Conservation (phyloP, 495 filamentous ascomycete species). For the Penicillium paxilli region DNA sequence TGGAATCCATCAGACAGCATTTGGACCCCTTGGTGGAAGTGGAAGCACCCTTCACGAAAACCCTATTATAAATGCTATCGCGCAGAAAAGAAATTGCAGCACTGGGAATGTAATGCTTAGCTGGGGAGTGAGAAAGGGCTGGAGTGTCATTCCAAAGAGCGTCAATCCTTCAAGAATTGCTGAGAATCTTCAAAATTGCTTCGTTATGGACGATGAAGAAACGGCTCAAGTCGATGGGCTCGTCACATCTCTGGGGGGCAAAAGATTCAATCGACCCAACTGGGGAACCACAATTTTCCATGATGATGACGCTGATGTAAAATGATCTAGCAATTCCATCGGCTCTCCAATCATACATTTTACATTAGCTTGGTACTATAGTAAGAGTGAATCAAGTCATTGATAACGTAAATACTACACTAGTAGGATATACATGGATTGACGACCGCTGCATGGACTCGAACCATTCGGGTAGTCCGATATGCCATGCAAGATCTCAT, state of each 20-base stretch:
- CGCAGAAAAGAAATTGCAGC: conserved; percentile 49
- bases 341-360: neutral
- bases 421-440: too few species aligned
- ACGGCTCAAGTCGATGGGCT: conserved; percentile 48
- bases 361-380: too few species aligned
- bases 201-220: conserved; percentile 50
- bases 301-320: conserved; percentile 21
- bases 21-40: conserved; percentile 59
- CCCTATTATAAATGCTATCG: conserved; percentile 52
- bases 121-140: conserved; percentile 59
- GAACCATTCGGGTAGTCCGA: too few species aligned
- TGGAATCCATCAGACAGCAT: conserved; percentile 61
- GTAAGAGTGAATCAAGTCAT: too few species aligned
- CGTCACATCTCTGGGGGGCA: conserved; percentile 22
- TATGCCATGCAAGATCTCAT: too few species aligned
- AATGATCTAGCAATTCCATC: neutral
- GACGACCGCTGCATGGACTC: too few species aligned
- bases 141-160: conserved; percentile 63
- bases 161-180: conserved; percentile 47
- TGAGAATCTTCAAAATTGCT: conserved; percentile 53
- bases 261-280: conserved; percentile 29
- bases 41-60: conserved; percentile 54
- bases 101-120: conserved; percentile 60
- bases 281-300: conserved; percentile 30
- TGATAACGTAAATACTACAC: too few species aligned